A percentile compares a stretch with the other conserved stretches of the same genome.
Conservation (phyloP, 2,329 filamentous ascomycete species). For the Hortaea sp. region DNA sequence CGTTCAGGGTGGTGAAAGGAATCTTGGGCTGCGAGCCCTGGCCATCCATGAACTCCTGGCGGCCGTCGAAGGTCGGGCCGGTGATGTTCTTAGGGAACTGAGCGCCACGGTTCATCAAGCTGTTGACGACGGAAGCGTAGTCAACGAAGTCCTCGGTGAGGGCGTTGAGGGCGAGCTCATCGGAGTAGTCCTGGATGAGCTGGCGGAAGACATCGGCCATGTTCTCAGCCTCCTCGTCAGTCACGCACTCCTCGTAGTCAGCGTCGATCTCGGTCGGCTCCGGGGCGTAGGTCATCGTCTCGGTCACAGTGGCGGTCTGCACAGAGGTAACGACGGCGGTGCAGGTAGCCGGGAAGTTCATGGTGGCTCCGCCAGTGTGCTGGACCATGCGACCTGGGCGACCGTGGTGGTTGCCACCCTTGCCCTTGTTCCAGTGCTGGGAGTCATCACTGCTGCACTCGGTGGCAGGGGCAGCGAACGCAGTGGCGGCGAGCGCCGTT, state of each 20-base stretch:
- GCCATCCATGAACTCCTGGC: constrained; percentile 12
- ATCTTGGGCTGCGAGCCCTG: constrained; percentile 16
- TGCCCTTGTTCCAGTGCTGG: background rate
- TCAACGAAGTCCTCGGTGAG: constrained; percentile 16
- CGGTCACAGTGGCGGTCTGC: background rate
- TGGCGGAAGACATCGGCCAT: constrained; percentile 14
- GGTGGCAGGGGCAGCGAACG: constrained; percentile 1
- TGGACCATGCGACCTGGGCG: background rate
- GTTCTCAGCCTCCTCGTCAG: constrained; percentile 6
- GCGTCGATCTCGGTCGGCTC: background rate
- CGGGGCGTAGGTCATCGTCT: background rate
- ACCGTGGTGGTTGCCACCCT: background rate
- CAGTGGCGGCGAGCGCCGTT: constrained; percentile 1
- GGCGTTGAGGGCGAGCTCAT: constrained; percentile 10
- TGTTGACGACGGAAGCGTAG: constrained; percentile 18
- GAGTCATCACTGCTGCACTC: background rate
- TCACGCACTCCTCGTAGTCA: constrained; percentile 2
- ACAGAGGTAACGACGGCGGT: background rate
- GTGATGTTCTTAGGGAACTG: constrained; percentile 9
- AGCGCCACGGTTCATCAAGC: constrained; percentile 15
- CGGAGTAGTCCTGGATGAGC: constrained; percentile 16
- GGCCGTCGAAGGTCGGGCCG: constrained; percentile 12
- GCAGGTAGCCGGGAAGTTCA: background rate
- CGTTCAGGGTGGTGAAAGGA: constrained; percentile 15
- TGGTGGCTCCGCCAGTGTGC: background rate